Percentiles rank a stretch among this genome's conserved stretches.
Conservation (phyloP, 176 grass and related monocot genomes). For the Oryza punctata region DNA sequence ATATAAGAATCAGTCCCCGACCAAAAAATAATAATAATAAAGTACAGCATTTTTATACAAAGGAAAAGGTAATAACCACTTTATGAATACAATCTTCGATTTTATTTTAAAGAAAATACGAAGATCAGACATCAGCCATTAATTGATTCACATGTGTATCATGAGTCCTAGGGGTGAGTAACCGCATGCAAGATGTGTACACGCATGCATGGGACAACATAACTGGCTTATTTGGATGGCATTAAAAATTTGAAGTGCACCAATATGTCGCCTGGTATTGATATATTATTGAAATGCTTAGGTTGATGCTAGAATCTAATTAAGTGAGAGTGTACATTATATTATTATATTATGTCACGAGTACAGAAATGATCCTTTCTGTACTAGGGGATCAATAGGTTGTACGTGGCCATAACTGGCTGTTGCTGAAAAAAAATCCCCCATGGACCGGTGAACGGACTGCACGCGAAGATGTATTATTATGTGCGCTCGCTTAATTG, state of each 20-base stretch:
- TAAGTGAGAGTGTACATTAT: neutral
- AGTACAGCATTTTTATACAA: neutral
- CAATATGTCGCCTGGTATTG: neutral
- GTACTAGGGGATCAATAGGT: too few species aligned
- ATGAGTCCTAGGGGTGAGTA: too few species aligned
- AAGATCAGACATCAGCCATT: neutral
- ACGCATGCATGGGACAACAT: neutral
- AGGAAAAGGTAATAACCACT: neutral
- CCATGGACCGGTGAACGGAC: too few species aligned
- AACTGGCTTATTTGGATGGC: neutral
- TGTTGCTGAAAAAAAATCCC: too few species aligned
- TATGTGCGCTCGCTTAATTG: too few species aligned
- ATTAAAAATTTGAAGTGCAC: neutral
- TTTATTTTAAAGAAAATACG: neutral
- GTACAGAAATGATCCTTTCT: too few species aligned
- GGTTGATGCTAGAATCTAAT: neutral
- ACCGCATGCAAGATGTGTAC: neutral
- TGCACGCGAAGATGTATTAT: too few species aligned
- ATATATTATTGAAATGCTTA: neutral
- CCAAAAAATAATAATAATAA: neutral
- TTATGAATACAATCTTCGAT: neutral
- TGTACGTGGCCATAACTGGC: too few species aligned
- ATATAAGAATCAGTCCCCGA: neutral
- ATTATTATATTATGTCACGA: too few species aligned
- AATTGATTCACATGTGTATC: neutral